Base-by-base conservation (phyloP, 2,329 filamentous ascomycete species). In the Zopfia rhizophila region DNA sequence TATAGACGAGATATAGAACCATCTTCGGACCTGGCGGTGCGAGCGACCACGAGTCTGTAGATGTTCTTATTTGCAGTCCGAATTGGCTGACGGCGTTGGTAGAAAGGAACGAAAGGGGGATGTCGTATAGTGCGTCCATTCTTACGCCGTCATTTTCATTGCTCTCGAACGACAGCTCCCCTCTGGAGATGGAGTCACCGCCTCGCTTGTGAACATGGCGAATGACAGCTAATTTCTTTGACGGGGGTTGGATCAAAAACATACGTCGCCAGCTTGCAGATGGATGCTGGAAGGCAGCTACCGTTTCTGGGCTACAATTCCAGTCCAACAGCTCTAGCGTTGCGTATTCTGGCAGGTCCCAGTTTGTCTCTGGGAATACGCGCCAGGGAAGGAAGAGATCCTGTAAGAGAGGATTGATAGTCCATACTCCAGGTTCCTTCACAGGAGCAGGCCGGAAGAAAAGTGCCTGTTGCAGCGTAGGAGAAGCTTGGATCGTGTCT, bases 191-290 rank as follows among this genome's bases (percentile, higher is more conserved):
- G 12, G 5, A 25, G 16, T 28, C 25, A 7, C 29, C 35, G 11
- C 5, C 12, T n/a, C 14, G 7, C 2, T 8, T 17, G n/a, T 43
- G 28, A 18, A 8, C n/a, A 21, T 17, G 35, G 18, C 35, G 13
- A 4, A 36, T 4, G 17, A 48, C 21, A 3, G 10, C 8, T 7
- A 51, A 35, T n/a, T 10, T 8, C 17, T 38, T 35, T 3, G 52
- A 44, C 13, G 55, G 35, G 11, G 55, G 53, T 36, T 54, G 55
- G 5, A 48, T 24, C 10, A 54, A 5, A 8, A 56, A 33, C 55
- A 58, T 58, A 7, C 38, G 38, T 5, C 53, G 35, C 55, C 53
- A 58, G 22, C 50, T 54, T 6, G 55, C 55, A 14, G 51, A 40
- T 16, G 28, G 16, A 5, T 42, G 38, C 13, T 52, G 33, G 13